phyloP scores from a whole-genome alignment of 169 alveolate species.

The Plasmodium inui region DNA sequence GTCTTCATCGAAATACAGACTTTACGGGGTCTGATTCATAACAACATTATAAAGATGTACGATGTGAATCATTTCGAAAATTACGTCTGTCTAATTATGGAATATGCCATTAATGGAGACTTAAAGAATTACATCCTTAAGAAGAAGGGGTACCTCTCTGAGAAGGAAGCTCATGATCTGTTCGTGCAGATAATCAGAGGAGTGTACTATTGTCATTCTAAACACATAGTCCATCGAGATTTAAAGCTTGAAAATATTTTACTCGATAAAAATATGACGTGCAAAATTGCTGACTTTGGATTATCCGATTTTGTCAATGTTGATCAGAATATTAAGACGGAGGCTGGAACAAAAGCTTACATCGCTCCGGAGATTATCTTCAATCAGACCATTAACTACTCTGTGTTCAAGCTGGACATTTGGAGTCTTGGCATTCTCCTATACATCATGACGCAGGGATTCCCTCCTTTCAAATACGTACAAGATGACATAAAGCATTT shows the following conservation, averaged over 20 bases:
- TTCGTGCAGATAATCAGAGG: slow-evolving; percentile 85
- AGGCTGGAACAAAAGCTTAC: slow-evolving; percentile 83
- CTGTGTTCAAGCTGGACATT: slow-evolving; percentile 80
- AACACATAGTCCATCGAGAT: slow-evolving; percentile 87
- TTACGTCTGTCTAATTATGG: slow-evolving; percentile 81
- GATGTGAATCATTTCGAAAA: slow-evolving; percentile 82
- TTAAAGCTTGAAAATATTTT: slow-evolving; percentile 82
- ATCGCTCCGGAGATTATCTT: slow-evolving; percentile 84
- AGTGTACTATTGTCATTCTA: slow-evolving; percentile 86
- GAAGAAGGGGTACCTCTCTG: slow-evolving; percentile 80
- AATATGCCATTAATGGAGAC: slow-evolving; percentile 80
- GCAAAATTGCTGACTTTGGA: slow-evolving; percentile 75
- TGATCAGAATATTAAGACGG: slow-evolving; percentile 78
- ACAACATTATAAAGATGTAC: slow-evolving; percentile 79
- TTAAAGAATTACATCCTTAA: slow-evolving; percentile 78
- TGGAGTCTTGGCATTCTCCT: slow-evolving; percentile 80
- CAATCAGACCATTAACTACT: slow-evolving; percentile 76
- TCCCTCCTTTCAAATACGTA: slow-evolving; percentile 86
- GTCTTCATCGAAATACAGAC: slow-evolving; percentile 82
- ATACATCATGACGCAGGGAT: slow-evolving; percentile 90
- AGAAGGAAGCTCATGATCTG: slow-evolving; percentile 77
- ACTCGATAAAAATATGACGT: slow-evolving; percentile 74
- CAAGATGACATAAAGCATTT: slow-evolving; percentile 78
- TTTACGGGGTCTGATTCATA: slow-evolving; percentile 76
- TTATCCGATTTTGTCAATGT: slow-evolving; percentile 79